phyloP scores from a whole-genome alignment of 345 rosid species.

The Eutrema japonicum region DNA sequence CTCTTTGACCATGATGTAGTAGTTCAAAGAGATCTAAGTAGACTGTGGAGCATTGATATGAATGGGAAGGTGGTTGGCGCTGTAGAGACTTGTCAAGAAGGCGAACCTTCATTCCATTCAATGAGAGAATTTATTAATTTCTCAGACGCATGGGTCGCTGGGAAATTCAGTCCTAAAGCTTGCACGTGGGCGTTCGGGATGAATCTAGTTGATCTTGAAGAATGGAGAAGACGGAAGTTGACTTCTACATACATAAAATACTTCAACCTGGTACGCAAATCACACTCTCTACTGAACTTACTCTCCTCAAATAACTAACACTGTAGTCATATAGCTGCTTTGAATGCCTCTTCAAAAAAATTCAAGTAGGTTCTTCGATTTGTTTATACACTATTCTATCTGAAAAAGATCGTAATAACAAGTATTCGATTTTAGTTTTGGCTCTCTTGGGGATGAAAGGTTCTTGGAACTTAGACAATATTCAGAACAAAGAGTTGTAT shows the following conservation, averaged over 20 bases:
- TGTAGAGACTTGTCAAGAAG: slow-evolving; percentile 77
- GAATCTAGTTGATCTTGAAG: slow-evolving; percentile 81
- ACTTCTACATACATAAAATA: slow-evolving; percentile 61
- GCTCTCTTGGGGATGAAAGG: neutral
- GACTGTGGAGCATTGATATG: slow-evolving; percentile 74
- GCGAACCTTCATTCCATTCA: slow-evolving; percentile 59
- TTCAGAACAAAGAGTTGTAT: neutral
- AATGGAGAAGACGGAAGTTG: slow-evolving; percentile 76
- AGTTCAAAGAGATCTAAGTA: slow-evolving; percentile 74
- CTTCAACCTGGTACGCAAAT: slow-evolving; percentile 65
- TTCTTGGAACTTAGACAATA: neutral
- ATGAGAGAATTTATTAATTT: slow-evolving; percentile 71
- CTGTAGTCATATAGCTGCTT: neutral
- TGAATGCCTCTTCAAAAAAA: neutral
- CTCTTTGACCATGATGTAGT: slow-evolving; percentile 94
- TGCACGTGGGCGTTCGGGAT: slow-evolving; percentile 98
- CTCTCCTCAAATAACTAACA: slow-evolving; percentile 3
- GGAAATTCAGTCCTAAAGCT: slow-evolving; percentile 61
- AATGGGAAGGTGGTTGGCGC: slow-evolving; percentile 89
- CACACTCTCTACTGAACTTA: neutral
- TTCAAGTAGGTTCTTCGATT: slow-evolving; percentile 4
- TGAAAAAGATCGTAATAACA: neutral
- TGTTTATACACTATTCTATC: neutral
- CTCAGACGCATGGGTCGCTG: slow-evolving; percentile 64
- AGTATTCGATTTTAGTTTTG: neutral